phyloP scores from a whole-genome alignment of 2,329 filamentous ascomycete genomes.

The Nigrospora osmanthi region DNA sequence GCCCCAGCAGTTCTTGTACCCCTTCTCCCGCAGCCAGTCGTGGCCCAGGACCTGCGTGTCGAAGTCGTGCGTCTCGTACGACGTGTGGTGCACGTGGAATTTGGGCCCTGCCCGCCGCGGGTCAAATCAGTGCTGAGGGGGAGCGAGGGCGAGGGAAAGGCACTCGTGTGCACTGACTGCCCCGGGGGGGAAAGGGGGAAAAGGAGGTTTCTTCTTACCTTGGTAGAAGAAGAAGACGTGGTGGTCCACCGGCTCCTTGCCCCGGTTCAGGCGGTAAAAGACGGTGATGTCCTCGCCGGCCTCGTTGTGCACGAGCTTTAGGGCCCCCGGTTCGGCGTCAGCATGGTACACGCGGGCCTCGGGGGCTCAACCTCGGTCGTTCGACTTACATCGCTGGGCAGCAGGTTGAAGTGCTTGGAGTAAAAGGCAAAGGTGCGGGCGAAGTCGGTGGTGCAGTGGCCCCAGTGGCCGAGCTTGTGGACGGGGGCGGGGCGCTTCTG shows the following conservation, averaged over 20 bases:
- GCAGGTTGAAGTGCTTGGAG: conserved; percentile 39
- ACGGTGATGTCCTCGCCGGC: conserved; percentile 28
- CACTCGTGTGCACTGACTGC: neutral
- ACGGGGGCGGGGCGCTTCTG: conserved; percentile 37
- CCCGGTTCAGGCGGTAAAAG: conserved; percentile 37
- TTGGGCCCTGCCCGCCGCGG: conserved; percentile 16
- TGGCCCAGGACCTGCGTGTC: conserved; percentile 65
- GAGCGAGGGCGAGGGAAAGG: neutral
- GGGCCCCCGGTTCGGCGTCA: no score
- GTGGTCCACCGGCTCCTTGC: conserved; percentile 37
- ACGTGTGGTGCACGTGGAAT: conserved; percentile 57
- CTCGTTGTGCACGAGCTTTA: conserved; percentile 29
- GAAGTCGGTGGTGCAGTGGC: conserved; percentile 44
- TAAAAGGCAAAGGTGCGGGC: conserved; percentile 42
- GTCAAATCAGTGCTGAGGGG: neutral
- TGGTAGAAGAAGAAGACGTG: conserved; percentile 44
- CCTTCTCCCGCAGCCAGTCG: conserved; percentile 56
- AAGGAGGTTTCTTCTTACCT: conserved; percentile 10
- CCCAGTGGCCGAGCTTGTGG: conserved; percentile 48
- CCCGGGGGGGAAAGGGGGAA: neutral
- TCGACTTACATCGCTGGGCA: conserved; percentile 35
- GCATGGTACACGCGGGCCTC: no score
- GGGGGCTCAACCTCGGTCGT: neutral
- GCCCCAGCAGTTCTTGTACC: conserved; percentile 61
- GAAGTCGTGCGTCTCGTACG: conserved; percentile 65